Evolutionary conservation across 2,329 filamentous ascomycete species (phyloP).

Genomic region (Aciculosporium take): DNA sequence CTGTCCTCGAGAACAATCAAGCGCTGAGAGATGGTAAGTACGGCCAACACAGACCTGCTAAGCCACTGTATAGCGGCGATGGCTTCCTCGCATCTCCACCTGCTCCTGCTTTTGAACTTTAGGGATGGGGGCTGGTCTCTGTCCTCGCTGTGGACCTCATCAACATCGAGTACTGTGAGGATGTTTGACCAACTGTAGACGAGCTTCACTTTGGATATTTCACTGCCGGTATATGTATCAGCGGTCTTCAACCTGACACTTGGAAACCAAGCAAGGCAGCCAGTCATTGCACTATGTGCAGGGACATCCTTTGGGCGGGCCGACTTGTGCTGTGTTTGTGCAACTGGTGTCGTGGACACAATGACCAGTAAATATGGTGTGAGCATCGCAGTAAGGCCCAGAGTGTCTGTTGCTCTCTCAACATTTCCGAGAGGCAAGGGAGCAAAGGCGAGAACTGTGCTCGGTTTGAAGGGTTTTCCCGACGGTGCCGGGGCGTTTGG

Average conservation of each 20-base stretch:
- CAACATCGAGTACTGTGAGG: conserved; percentile 81
- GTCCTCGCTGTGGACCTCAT: conserved; percentile 53
- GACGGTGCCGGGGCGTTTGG: conserved; percentile 51
- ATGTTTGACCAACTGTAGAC: conserved; percentile 98
- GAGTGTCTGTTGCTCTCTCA: conserved; percentile 69
- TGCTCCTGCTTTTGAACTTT: conserved; percentile 66
- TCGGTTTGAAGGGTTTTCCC: conserved; percentile 68
- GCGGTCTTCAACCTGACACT: conserved; percentile 79
- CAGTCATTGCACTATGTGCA: conserved; percentile 82
- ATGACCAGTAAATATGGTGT: conserved; percentile 93
- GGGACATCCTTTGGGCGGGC: conserved; percentile 80
- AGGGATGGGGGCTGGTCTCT: conserved; percentile 66
- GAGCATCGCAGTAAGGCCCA: conserved; percentile 87
- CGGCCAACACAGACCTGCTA: conserved; percentile 77
- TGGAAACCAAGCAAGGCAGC: conserved; percentile 93
- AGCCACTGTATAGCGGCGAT: conserved; percentile 97
- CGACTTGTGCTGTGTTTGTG: conserved; percentile 92
- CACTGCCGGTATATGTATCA: conserved; percentile 50
- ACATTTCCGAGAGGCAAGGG: conserved; percentile 88
- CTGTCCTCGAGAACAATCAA: conserved; percentile 85
- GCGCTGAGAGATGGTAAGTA: conserved; percentile 87
- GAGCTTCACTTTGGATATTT: conserved; percentile 68
- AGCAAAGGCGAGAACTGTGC: conserved; percentile 84
- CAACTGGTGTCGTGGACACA: conserved; percentile 90
- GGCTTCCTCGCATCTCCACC: conserved; percentile 88